phyloP scores from a whole-genome alignment of 139 green algal species.

The Tetradesmus lagerheimii region DNA sequence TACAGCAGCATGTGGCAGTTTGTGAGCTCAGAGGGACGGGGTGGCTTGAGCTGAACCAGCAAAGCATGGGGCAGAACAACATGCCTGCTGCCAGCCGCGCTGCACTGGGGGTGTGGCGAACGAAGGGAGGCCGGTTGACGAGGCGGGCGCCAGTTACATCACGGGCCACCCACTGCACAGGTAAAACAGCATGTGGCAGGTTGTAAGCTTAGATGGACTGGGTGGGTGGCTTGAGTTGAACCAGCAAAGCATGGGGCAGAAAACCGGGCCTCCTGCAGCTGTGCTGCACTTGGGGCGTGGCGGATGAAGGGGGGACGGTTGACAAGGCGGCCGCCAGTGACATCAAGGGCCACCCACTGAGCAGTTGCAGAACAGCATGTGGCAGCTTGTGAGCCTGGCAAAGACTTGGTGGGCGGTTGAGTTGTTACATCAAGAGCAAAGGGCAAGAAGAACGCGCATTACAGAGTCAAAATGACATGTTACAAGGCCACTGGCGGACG shows the following conservation, averaged over 20 bases:
- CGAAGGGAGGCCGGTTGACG: slow-evolving; percentile 49
- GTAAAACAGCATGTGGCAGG: neutral
- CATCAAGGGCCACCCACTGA: slow-evolving; percentile 68
- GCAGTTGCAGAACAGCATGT: slow-evolving; percentile 7
- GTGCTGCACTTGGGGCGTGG: neutral
- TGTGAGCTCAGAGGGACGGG: too few species aligned
- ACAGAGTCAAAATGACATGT: too few species aligned
- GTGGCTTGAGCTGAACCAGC: too few species aligned
- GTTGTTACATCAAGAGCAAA: too few species aligned
- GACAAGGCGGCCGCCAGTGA: slow-evolving; percentile 50
- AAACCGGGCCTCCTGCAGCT: slow-evolving; percentile 62
- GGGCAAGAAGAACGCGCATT: too few species aligned
- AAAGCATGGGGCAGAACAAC: neutral
- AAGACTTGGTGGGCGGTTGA: too few species aligned
- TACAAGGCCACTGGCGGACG: too few species aligned
- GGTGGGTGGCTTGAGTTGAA: too few species aligned
- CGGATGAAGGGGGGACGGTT: slow-evolving; percentile 54
- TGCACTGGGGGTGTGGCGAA: slow-evolving; percentile 13
- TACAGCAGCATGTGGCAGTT: neutral
- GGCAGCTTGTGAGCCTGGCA: too few species aligned
- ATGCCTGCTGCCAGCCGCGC: too few species aligned
- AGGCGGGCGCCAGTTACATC: slow-evolving; percentile 58
- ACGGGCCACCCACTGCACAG: slow-evolving; percentile 67
- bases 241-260: neutral
- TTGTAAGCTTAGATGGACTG: too few species aligned